These are phyloP conservation scores for Spergularia bocconei DNA, from an alignment of 148 eudicot species.

Conservation along the genomic window DNA sequence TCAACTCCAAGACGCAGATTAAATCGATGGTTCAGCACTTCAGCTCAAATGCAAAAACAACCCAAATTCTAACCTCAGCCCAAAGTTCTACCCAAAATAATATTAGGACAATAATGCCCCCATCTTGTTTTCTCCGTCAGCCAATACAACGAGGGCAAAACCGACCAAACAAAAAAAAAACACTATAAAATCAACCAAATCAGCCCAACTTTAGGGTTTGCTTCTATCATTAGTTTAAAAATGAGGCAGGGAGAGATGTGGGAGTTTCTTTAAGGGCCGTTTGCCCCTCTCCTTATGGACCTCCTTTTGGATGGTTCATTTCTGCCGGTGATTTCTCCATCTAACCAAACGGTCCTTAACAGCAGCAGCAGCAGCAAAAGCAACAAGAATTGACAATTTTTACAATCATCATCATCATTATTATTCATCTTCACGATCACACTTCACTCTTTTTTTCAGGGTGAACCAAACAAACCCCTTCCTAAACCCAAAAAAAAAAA, in stretches of 20 bases:
- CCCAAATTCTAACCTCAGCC: too few species aligned
- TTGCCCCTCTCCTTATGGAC: slow-evolving; percentile 11
- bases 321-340: background rate
- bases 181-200: background rate
- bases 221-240: background rate
- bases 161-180: background rate
- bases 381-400: background rate
- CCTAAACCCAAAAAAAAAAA: background rate
- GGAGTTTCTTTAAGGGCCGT: slow-evolving; percentile 7
- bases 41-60: too few species aligned
- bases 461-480: too few species aligned
- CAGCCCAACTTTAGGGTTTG: background rate
- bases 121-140: background rate
- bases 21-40: too few species aligned
- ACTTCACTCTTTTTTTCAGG: background rate
- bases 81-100: too few species aligned
- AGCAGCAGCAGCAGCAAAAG: background rate
- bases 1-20: too few species aligned
- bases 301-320: background rate
- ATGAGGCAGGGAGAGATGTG: slow-evolving; percentile 12
- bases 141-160: background rate
- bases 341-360: slow-evolving; percentile 1
- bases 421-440: background rate
- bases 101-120: background rate
- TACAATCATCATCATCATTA: background rate